Percentiles rank a stretch among this genome's conserved stretches.
Evolutionary conservation across 345 rosid genomes (phyloP).

Genomic region (Populus euphratica): DNA sequence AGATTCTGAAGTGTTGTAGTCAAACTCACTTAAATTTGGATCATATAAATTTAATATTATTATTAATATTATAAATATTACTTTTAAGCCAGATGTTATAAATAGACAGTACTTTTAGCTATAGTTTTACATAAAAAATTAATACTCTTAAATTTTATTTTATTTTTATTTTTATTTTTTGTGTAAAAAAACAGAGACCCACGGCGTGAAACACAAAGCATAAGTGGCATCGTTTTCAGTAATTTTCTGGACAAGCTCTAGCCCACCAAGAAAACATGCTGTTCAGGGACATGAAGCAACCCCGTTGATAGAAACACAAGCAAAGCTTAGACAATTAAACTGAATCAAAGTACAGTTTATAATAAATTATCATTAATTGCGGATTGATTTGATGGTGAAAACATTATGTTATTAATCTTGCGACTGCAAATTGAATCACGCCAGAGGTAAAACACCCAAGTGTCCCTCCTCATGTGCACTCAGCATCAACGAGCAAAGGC

Average conservation of each 20-base stretch:
- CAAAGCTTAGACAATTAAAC: neutral
- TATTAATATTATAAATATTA: no score
- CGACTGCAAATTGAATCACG: neutral
- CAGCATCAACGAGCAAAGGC: neutral
- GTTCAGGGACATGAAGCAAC: neutral
- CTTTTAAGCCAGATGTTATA: no score
- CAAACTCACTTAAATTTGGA: no score
- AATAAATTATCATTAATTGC: no score
- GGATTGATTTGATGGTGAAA: neutral
- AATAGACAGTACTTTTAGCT: no score
- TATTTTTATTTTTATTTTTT: no score
- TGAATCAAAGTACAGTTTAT: no score
- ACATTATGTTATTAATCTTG: neutral
- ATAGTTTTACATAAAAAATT: no score
- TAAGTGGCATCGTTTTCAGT: neutral
- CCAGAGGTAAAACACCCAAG: neutral
- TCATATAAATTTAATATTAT: no score
- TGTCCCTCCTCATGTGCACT: neutral
- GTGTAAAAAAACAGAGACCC: no score
- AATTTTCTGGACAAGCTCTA: neutral
- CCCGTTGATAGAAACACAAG: neutral
- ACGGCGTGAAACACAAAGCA: no score
- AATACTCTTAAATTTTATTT: no score
- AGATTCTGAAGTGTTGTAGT: fast-evolving
- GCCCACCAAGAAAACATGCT: neutral